Conservation (phyloP, 2,329 filamentous ascomycete species). For the Botrytis paeoniae region DNA sequence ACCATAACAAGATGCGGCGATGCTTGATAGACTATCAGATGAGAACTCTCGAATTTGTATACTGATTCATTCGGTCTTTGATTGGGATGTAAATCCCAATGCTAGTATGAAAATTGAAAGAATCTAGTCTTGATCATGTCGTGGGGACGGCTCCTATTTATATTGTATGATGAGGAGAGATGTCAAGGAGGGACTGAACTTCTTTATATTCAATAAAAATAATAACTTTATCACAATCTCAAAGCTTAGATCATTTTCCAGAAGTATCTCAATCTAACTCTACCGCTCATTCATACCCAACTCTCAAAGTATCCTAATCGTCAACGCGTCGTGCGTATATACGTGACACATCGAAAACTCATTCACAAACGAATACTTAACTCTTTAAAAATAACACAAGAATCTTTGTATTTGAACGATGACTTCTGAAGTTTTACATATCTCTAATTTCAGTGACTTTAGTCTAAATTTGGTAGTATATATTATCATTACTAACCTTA, state of each 20-base stretch:
- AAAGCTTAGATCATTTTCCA: accelerated
- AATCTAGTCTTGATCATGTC: neutral
- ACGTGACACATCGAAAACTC: neutral
- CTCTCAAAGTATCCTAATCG: neutral
- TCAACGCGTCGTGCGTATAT: neutral
- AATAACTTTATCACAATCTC: neutral
- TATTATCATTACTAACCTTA: neutral
- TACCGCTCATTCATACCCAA: neutral
- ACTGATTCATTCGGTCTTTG: accelerated
- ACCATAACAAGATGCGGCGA: neutral
- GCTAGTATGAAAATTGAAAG: neutral
- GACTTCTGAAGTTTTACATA: too few relatives aligned
- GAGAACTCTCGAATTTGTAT: accelerated
- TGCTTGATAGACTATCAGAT: neutral
- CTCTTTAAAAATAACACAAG: too few relatives aligned
- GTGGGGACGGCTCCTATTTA: accelerated
- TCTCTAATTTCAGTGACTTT: too few relatives aligned
- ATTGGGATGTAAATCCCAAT: neutral
- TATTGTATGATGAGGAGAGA: neutral
- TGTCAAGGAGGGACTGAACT: neutral
- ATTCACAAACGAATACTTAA: too few relatives aligned
- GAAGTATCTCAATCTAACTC: neutral
- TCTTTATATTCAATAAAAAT: accelerated
- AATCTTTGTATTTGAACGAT: too few relatives aligned
- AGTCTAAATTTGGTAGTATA: too few relatives aligned